phyloP scores from a whole-genome alignment of 371 early-diverging fungal genomes.

The Saksenaea oblongispora region DNA sequence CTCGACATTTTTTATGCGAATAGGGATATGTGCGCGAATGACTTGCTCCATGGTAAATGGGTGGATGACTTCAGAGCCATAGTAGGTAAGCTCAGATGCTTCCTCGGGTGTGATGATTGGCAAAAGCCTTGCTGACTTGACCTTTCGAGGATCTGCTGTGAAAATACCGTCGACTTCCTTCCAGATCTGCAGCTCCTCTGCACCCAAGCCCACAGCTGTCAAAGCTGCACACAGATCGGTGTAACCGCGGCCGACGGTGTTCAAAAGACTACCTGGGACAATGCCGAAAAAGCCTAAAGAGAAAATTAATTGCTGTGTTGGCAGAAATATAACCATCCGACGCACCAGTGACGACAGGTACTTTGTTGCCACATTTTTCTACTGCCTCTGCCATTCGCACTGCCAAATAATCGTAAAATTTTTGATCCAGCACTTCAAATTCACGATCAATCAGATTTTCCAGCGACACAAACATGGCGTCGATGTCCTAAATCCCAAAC shows the following conservation, averaged over 20 bases:
- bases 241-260: conserved; percentile 96
- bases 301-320: not conserved
- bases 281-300: conserved; percentile 88
- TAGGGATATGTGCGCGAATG: conserved; percentile 92
- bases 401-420: conserved; percentile 90
- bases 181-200: conserved; percentile 96
- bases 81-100: conserved; percentile 98
- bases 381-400: conserved; percentile 68
- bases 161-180: conserved; percentile 99
- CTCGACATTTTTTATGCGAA: conserved; percentile 97
- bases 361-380: conserved; percentile 63
- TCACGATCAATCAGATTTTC: conserved; percentile 80
- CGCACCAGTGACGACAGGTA: conserved; percentile 86
- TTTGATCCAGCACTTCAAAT: conserved; percentile 86
- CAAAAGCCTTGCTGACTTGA: conserved; percentile 86
- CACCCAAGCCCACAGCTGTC: conserved; percentile 86
- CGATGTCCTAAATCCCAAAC: conserved; percentile 61
- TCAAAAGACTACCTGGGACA: conserved; percentile 91
- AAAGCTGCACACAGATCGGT: conserved; percentile 97
- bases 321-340: not conserved
- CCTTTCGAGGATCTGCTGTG: conserved; percentile 98
- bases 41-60: conserved; percentile 99
- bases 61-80: conserved; percentile 97
- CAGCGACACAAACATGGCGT: conserved; percentile 83
- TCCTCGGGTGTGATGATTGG: conserved; percentile 95